These are phyloP conservation scores for Jasminum sambac DNA, from an alignment of 257 asterid genomes.

Conservation along the genomic window DNA sequence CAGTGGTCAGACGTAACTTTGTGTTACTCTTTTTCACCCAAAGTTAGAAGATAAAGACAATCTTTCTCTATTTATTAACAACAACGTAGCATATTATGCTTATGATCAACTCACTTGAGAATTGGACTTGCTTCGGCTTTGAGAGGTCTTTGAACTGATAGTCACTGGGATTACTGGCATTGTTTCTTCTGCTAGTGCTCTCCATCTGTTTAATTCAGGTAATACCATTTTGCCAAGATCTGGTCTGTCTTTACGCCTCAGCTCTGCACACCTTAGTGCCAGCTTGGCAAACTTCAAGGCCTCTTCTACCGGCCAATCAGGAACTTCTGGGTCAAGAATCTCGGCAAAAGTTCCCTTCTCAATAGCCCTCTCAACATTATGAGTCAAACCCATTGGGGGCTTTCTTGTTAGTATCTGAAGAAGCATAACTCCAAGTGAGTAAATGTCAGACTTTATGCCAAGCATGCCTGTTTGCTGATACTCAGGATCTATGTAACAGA, in stretches of 20 bases:
- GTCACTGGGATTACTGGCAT: slow-evolving; percentile 30
- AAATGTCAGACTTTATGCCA: slow-evolving; percentile 76
- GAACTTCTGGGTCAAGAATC: slow-evolving; percentile 75
- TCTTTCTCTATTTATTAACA: not conserved
- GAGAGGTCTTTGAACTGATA: slow-evolving; percentile 27
- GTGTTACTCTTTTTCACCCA: no score
- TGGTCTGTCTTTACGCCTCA: slow-evolving; percentile 85
- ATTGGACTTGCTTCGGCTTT: slow-evolving; percentile 25
- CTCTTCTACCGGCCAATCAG: slow-evolving; percentile 82
- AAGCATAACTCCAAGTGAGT: slow-evolving; percentile 83
- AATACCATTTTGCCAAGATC: slow-evolving; percentile 58
- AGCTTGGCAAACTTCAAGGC: slow-evolving; percentile 64
- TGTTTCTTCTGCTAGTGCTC: slow-evolving; percentile 64
- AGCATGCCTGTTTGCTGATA: slow-evolving; percentile 95
- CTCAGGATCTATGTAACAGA: slow-evolving; percentile 93
- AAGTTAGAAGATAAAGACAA: no score
- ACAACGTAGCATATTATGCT: not conserved
- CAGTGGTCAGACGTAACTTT: no score
- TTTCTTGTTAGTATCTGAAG: slow-evolving; percentile 78
- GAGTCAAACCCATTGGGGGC: slow-evolving; percentile 90
- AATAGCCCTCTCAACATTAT: slow-evolving; percentile 76
- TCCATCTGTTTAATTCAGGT: slow-evolving; percentile 72
- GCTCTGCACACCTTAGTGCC: slow-evolving; percentile 73
- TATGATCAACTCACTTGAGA: slow-evolving; percentile 42
- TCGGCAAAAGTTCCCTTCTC: slow-evolving; percentile 70